phyloP scores from a whole-genome alignment of 2,329 filamentous ascomycete genomes.

The Bipolaris zeicola region DNA sequence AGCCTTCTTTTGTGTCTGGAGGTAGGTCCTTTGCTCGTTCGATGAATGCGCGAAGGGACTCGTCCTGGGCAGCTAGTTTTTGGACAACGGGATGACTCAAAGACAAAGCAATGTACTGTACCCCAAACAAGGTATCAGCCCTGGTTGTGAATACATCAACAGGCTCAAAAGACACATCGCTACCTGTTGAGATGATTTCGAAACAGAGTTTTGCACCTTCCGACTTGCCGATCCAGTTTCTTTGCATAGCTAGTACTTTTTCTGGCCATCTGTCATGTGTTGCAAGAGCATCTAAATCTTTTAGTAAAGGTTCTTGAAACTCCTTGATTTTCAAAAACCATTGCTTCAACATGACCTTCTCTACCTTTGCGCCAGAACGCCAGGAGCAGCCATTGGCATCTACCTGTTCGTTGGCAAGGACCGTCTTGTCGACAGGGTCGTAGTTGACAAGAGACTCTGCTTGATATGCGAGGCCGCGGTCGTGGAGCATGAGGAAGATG shows the following conservation, averaged over 20 bases:
- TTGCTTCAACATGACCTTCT: slow-evolving; percentile 78
- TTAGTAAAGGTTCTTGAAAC: slow-evolving; percentile 73
- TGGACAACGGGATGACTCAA: slow-evolving; percentile 72
- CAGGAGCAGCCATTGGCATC: slow-evolving; percentile 83
- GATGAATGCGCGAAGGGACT: slow-evolving; percentile 70
- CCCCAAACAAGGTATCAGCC: slow-evolving; percentile 84
- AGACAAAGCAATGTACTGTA: slow-evolving; percentile 82
- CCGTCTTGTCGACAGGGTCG: slow-evolving; percentile 86
- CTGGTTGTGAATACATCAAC: slow-evolving; percentile 83
- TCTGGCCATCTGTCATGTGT: slow-evolving; percentile 76
- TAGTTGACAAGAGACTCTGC: slow-evolving; percentile 86
- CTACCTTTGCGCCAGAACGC: slow-evolving; percentile 84
- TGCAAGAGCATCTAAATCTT: slow-evolving; percentile 70
- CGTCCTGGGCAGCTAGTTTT: slow-evolving; percentile 63
- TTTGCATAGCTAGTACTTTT: slow-evolving; percentile 80
- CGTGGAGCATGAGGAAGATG: slow-evolving; percentile 78
- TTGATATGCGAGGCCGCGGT: slow-evolving; percentile 79
- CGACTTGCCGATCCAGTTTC: slow-evolving; percentile 86
- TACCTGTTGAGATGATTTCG: slow-evolving; percentile 55
- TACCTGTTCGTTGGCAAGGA: slow-evolving; percentile 93
- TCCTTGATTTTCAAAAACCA: slow-evolving; percentile 89
- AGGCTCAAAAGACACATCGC: slow-evolving; percentile 50
- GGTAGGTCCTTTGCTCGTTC: slow-evolving; percentile 61
- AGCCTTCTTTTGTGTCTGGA: slow-evolving; percentile 66
- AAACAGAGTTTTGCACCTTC: slow-evolving; percentile 75